phyloP scores from a whole-genome alignment of 768 basidiomycete species.

The Pleurotus citrinopileatus region DNA sequence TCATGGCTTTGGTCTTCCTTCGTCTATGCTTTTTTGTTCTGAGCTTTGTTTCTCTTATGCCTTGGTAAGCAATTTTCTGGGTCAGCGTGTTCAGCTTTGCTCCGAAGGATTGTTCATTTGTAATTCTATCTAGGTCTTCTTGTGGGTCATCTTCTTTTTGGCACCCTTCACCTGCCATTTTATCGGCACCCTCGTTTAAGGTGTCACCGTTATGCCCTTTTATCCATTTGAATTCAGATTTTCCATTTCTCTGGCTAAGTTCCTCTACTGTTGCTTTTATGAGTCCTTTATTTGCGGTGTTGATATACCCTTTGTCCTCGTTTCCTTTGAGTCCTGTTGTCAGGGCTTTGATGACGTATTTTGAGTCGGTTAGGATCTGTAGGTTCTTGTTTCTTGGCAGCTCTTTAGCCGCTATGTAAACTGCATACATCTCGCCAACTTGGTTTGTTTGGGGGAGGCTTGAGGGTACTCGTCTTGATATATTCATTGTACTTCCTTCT shows the following conservation, averaged over 20 bases:
- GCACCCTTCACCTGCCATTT: constrained; percentile 17
- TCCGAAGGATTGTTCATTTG: background rate
- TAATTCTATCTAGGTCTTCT: background rate
- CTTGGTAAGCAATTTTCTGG: constrained; percentile 15
- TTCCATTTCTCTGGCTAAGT: constrained; percentile 13
- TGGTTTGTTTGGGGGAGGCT: constrained; percentile 20
- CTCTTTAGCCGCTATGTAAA: constrained; percentile 8
- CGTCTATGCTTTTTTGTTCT: background rate
- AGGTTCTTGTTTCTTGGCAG: constrained; percentile 5
- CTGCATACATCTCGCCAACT: constrained; percentile 16
- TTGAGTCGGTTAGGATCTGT: constrained; percentile 20
- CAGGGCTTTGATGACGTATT: constrained; percentile 18
- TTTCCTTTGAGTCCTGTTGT: constrained; percentile 16
- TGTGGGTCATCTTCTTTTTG: background rate
- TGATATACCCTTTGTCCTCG: constrained; percentile 28
- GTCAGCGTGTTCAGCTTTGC: constrained; percentile 16
- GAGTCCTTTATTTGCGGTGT: constrained; percentile 13
- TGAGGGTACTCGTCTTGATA: constrained; percentile 11
- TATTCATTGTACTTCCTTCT: constrained; percentile 11
- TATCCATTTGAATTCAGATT: constrained; percentile 20
- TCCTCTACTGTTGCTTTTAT: constrained; percentile 4
- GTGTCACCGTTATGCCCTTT: constrained; percentile 20
- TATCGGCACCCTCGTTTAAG: constrained; percentile 22
- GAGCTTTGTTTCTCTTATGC: constrained; percentile 6
- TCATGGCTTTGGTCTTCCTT: background rate